phyloP scores from a whole-genome alignment of 352 stramenopile genomes.

The Elongisporangium prolatum region DNA sequence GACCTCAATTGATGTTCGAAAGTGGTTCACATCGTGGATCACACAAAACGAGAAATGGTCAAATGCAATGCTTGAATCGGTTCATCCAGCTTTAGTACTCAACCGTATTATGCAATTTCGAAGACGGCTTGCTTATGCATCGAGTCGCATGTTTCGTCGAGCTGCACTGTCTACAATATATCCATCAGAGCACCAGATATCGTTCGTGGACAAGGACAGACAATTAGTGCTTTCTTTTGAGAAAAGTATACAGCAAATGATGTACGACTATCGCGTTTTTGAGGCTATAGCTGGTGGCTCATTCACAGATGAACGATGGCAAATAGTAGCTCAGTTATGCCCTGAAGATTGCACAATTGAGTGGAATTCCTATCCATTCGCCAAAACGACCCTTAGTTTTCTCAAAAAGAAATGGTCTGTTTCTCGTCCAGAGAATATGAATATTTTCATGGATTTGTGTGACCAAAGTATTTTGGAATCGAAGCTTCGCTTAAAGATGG shows the following conservation, averaged over 20 bases:
- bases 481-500: conserved; percentile 29
- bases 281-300: conserved; percentile 33
- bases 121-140: conserved; percentile 35
- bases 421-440: not conserved
- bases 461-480: conserved; percentile 53
- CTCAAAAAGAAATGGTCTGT: conserved; percentile 21
- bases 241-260: conserved; percentile 36
- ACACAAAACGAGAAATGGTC: conserved; percentile 45
- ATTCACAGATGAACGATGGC: conserved; percentile 41
- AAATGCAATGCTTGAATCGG: conserved; percentile 20
- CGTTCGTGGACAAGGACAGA: conserved; percentile 18
- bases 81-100: conserved; percentile 45
- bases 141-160: conserved; percentile 22
- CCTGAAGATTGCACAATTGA: not conserved
- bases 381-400: conserved; percentile 13
- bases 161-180: conserved; percentile 11
- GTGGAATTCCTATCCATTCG: not conserved
- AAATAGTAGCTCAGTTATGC: conserved; percentile 9
- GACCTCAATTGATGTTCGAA: conserved; percentile 44
- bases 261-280: conserved; percentile 38
- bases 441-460: conserved; percentile 28
- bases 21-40: conserved; percentile 52
- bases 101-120: conserved; percentile 58
- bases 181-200: not conserved
- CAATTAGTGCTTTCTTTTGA: conserved; percentile 29